Evolutionary conservation across 352 stramenopile species (phyloP).

Genomic region (Pythium guiyangense): DNA sequence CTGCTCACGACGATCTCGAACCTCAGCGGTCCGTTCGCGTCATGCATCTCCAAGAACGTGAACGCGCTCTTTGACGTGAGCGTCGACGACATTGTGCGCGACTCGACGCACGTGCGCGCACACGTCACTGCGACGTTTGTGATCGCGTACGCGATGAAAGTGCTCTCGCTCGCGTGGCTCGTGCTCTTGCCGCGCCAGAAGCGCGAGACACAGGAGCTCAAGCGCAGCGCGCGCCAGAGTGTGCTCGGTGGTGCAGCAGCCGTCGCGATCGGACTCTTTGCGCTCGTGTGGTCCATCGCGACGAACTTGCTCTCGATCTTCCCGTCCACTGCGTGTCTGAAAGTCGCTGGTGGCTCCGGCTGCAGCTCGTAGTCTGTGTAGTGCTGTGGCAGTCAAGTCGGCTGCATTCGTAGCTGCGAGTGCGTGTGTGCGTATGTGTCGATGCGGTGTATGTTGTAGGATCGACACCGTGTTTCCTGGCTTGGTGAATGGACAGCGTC

Average conservation of each 20-base stretch:
- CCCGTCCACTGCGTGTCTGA: conserved; percentile 41
- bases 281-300: conserved; percentile 46
- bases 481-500: no score
- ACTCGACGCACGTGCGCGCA: conserved; percentile 24
- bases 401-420: no score
- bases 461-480: no score
- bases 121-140: conserved; percentile 30
- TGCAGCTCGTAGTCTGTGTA: conserved; percentile 16
- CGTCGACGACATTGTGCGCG: conserved; percentile 22
- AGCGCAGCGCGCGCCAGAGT: conserved; percentile 24
- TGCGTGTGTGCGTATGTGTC: no score
- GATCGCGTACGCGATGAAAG: conserved; percentile 35
- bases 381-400: no score
- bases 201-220: conserved; percentile 42
- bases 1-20: conserved; percentile 38
- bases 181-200: conserved; percentile 56
- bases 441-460: no score
- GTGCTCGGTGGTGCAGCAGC: conserved; percentile 30
- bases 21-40: conserved; percentile 25
- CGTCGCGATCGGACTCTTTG: conserved; percentile 32
- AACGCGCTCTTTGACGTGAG: conserved; percentile 30
- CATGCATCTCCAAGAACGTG: conserved; percentile 30
- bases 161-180: conserved; percentile 42
- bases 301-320: conserved; percentile 65
- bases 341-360: conserved; percentile 47